A percentile compares a stretch with the other conserved stretches of the same genome.
Evolutionary conservation across 2,329 filamentous ascomycete species (phyloP).

Genomic region (Ceratocystis albifundus): DNA sequence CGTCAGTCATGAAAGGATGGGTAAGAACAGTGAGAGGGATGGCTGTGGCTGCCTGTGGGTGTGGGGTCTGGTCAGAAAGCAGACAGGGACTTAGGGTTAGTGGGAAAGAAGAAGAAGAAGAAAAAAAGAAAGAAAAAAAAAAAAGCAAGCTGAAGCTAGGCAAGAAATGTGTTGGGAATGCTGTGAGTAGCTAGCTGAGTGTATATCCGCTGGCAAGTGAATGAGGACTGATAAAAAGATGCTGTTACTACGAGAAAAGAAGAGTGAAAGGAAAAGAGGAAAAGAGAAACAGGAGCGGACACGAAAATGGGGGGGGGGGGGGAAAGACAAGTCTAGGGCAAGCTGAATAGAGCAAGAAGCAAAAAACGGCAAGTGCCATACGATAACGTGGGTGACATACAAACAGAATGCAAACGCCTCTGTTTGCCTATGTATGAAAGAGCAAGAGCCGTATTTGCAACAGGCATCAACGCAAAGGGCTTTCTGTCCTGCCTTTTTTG

Average conservation of each 20-base stretch:
- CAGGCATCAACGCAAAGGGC: neutral
- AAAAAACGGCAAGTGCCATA: slow-evolving; percentile 4
- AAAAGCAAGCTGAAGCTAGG: neutral
- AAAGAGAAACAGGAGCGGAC: neutral
- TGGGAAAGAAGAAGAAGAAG: neutral
- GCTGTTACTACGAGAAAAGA: neutral
- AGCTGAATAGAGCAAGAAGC: neutral
- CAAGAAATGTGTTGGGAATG: neutral
- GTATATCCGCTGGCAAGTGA: neutral
- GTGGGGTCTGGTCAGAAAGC: neutral
- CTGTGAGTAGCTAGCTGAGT: too few relatives aligned
- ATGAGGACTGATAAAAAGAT: neutral
- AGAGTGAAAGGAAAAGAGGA: neutral
- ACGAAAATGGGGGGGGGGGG: neutral
- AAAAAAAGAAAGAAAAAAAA: neutral
- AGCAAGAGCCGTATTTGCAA: neutral
- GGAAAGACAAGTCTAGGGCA: neutral
- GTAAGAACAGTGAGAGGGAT: neutral
- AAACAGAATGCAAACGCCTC: neutral
- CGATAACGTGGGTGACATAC: neutral
- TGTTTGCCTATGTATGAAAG: neutral
- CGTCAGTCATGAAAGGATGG: neutral
- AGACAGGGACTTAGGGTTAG: neutral
- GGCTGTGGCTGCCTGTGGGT: neutral
- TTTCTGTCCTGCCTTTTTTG: neutral